phyloP scores from a whole-genome alignment of 2,329 filamentous ascomycete species.

The Aspergillus calidoustus region DNA sequence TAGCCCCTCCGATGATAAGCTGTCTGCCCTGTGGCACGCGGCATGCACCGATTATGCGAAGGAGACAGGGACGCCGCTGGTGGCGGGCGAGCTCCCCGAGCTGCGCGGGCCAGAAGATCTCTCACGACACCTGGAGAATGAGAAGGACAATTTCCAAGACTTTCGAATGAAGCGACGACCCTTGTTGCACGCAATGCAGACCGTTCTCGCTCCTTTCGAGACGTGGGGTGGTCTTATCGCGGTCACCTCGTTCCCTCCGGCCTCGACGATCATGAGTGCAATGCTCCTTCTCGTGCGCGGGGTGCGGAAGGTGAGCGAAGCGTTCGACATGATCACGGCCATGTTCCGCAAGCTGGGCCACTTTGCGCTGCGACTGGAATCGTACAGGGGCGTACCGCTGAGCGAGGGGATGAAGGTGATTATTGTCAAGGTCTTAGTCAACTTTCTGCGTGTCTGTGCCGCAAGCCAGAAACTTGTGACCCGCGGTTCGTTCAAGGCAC shows the following conservation, averaged over 20 bases:
- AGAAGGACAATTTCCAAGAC: slow-evolving; percentile 11
- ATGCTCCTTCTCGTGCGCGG: slow-evolving; percentile 11
- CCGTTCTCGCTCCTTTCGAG: not conserved
- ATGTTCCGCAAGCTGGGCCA: slow-evolving; percentile 15
- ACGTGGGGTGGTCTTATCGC: slow-evolving; percentile 3
- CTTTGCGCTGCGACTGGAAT: slow-evolving; percentile 19
- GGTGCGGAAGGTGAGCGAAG: slow-evolving; percentile 18
- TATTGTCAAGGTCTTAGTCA: not conserved
- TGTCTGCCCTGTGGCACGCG: slow-evolving; percentile 1
- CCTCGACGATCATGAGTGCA: slow-evolving; percentile 13
- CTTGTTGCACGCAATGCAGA: not conserved
- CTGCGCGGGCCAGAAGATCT: not conserved
- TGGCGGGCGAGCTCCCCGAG: not conserved
- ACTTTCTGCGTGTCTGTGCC: slow-evolving; percentile 17
- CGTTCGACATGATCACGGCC: slow-evolving; percentile 16
- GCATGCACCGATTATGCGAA: slow-evolving; percentile 10
- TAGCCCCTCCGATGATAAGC: not conserved
- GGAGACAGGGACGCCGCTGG: slow-evolving; percentile 2
- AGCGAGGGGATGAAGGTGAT: slow-evolving; percentile 1
- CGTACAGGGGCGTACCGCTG: not conserved
- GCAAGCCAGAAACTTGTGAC: slow-evolving; percentile 16
- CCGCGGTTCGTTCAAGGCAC: slow-evolving; percentile 10
- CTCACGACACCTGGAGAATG: slow-evolving; percentile 1
- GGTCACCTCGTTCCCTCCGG: slow-evolving; percentile 7
- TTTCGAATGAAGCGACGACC: slow-evolving; percentile 10